Conservation (phyloP, 2,329 filamentous ascomycete species). For the Fusarium miscanthi region DNA sequence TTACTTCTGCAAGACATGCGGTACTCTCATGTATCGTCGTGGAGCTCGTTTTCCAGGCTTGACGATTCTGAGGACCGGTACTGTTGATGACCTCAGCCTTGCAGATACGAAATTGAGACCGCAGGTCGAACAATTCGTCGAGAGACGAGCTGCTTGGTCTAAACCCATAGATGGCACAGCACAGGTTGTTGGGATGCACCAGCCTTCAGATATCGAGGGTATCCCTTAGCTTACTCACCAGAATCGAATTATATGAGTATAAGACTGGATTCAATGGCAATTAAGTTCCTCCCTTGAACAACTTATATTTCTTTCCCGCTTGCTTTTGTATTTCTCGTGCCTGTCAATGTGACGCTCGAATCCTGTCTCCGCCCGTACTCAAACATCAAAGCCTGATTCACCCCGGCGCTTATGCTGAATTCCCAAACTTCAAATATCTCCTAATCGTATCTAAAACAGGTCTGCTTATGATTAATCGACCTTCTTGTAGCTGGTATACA, state of each 20-base stretch:
- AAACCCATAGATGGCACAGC: neutral
- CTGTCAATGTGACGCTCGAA: neutral
- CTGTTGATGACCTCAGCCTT: slow-evolving; percentile 70
- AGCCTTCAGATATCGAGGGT: neutral
- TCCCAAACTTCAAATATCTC: neutral
- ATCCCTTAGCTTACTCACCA: neutral
- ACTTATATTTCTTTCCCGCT: neutral
- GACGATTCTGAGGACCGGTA: slow-evolving; percentile 66
- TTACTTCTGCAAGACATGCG: slow-evolving; percentile 69
- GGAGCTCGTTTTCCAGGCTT: slow-evolving; percentile 56
- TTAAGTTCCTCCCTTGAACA: neutral
- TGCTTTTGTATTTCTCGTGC: neutral
- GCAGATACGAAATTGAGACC: slow-evolving; percentile 68
- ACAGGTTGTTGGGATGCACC: neutral
- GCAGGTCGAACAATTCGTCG: slow-evolving; percentile 61
- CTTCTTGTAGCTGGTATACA: neutral
- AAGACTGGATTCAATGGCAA: neutral
- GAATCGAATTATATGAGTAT: neutral
- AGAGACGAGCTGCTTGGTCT: slow-evolving; percentile 59
- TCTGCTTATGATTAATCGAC: neutral
- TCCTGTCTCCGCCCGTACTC: neutral
- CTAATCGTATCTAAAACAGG: neutral
- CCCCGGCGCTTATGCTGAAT: neutral
- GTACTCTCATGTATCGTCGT: slow-evolving; percentile 69
- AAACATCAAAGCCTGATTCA: neutral